These are phyloP conservation scores for Penicillium verhagenii DNA, from an alignment of 495 filamentous ascomycete species.

Conservation along the genomic window DNA sequence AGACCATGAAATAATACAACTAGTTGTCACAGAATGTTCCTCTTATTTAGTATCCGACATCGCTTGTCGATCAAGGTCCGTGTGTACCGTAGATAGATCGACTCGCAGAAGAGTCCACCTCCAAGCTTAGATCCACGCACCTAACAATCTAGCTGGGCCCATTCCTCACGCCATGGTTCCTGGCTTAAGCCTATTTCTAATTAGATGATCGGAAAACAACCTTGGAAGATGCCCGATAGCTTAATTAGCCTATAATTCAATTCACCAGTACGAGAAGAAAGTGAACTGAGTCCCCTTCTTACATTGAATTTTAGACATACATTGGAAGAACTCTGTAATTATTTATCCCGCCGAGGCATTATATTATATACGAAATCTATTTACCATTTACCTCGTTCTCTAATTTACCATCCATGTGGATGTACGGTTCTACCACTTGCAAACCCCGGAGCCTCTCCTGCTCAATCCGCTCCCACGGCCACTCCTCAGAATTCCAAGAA, in stretches of 20 bases:
- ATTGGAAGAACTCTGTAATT: too few relatives aligned
- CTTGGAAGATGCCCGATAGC: too few relatives aligned
- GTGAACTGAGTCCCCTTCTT: too few relatives aligned
- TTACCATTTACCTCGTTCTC: conserved; percentile 6
- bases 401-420: conserved; percentile 46
- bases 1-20: too few relatives aligned
- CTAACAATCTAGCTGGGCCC: background rate
- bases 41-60: background rate
- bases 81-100: background rate
- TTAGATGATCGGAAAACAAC: too few relatives aligned
- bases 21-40: background rate
- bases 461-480: conserved; percentile 58
- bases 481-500: conserved; percentile 42
- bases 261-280: too few relatives aligned
- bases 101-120: background rate
- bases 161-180: background rate
- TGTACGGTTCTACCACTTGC: conserved; percentile 51
- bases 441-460: conserved; percentile 55
- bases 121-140: conserved; percentile 4
- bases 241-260: too few relatives aligned
- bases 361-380: background rate
- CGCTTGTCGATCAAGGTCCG: conserved; percentile 6
- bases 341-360: background rate
- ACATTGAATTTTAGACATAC: too few relatives aligned
- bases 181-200: background rate